Evolutionary conservation across 192 early-diverging fungal genomes (phyloP).

Genomic region (Gamsiella multidivaricata): DNA sequence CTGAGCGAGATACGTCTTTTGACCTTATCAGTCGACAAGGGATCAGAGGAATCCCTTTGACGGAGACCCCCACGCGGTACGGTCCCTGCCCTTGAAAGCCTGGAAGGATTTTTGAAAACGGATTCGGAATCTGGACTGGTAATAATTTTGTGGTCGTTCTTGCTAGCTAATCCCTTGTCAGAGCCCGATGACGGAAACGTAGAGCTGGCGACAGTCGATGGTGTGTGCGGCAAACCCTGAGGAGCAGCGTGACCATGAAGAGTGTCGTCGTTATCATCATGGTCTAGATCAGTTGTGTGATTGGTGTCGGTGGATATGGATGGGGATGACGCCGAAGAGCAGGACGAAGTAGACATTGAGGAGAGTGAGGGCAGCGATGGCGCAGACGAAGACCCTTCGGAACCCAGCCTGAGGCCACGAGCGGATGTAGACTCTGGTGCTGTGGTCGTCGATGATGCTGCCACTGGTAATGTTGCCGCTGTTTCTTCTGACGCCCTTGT

Average conservation of each 20-base stretch:
- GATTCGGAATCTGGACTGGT: constrained; percentile 1
- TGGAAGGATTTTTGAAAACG: not conserved
- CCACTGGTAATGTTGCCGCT: not conserved
- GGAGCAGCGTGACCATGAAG: not conserved
- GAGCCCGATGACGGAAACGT: not conserved
- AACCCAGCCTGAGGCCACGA: too few relatives aligned
- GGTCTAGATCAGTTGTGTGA: not conserved
- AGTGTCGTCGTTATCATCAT: not conserved
- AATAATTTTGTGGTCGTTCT: not conserved
- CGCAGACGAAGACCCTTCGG: not conserved
- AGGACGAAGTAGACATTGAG: too few relatives aligned
- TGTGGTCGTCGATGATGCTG: not conserved
- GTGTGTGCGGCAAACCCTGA: not conserved
- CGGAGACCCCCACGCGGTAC: not conserved
- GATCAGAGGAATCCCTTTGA: not conserved
- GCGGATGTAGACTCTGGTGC: too few relatives aligned
- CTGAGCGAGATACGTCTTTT: constrained; percentile 38
- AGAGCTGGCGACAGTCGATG: not conserved
- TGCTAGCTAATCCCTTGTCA: not conserved
- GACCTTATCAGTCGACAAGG: constrained; percentile 1
- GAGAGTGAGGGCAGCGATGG: not conserved
- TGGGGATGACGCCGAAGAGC: not conserved
- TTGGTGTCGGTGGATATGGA: not conserved
- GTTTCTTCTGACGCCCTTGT: constrained; percentile 1
- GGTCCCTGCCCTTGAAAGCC: too few relatives aligned